These are phyloP conservation scores for Amphicarpaea edgeworthii DNA, from an alignment of 306 rosid species.

Conservation along the genomic window DNA sequence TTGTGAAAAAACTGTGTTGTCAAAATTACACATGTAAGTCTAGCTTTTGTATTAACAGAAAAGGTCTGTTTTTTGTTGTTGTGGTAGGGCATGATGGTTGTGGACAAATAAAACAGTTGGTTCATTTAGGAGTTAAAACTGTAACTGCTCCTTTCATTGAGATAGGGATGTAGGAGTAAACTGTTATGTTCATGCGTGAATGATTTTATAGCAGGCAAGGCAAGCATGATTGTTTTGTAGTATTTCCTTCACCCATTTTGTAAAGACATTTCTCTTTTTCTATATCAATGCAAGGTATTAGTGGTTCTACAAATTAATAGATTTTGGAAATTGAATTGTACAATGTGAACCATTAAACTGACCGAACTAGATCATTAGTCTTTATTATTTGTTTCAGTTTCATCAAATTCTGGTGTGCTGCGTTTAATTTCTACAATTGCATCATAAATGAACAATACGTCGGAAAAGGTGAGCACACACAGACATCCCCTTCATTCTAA, in stretches of 20 bases:
- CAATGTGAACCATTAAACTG: neutral
- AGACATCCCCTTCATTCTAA: too few species aligned
- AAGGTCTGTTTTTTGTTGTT: constrained; percentile 32
- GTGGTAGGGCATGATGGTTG: constrained; percentile 39
- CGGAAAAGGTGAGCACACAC: neutral
- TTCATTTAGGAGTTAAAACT: constrained; percentile 21
- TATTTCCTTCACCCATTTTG: neutral
- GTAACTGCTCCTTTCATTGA: constrained; percentile 24
- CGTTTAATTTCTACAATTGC: neutral
- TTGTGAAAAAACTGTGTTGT: constrained; percentile 51
- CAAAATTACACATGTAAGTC: constrained; percentile 52
- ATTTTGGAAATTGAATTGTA: constrained; percentile 19
- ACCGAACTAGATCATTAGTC: neutral
- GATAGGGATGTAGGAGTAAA: constrained; percentile 3
- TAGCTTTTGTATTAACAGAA: constrained; percentile 43
- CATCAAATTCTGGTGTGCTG: too few species aligned
- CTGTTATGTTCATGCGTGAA: constrained; percentile 5
- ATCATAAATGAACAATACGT: neutral
- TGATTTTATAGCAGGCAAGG: constrained; percentile 17
- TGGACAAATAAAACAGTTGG: constrained; percentile 37
- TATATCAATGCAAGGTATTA: neutral
- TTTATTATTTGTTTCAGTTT: neutral
- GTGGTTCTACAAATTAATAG: neutral
- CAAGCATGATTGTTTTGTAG: too few species aligned
- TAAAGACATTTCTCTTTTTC: neutral